phyloP scores from a whole-genome alignment of 371 early-diverging fungal genomes.

The Umbelopsis sp. region DNA sequence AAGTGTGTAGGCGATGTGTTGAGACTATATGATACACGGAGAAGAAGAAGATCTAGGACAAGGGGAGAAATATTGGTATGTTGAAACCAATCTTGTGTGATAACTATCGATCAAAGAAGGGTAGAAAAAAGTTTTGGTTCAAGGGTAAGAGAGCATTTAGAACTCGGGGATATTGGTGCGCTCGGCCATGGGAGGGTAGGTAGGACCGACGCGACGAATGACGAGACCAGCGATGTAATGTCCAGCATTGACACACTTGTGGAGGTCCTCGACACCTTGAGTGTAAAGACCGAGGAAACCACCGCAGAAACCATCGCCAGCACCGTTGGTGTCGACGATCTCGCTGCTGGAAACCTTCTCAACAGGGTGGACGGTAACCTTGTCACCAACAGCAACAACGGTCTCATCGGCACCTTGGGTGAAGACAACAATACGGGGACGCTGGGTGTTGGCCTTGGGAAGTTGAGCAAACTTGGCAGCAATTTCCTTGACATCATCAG shows the following conservation, averaged over 20 bases:
- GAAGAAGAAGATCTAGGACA: neutral
- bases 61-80: constrained; percentile 10
- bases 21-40: constrained; percentile 18
- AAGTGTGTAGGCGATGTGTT: constrained; percentile 15
- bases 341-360: constrained; percentile 65
- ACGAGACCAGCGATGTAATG: constrained; percentile 91
- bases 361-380: constrained; percentile 70
- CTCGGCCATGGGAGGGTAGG: constrained; percentile 67
- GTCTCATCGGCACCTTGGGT: constrained; percentile 89
- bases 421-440: constrained; percentile 88
- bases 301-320: constrained; percentile 96
- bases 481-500: constrained; percentile 76
- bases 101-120: neutral
- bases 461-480: constrained; percentile 81
- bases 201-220: constrained; percentile 88
- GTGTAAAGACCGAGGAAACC: constrained; percentile 89
- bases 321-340: constrained; percentile 97
- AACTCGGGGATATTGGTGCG: constrained; percentile 48
- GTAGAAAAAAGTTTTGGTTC: neutral
- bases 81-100: constrained; percentile 6
- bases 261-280: constrained; percentile 66
- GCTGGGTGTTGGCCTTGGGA: constrained; percentile 74
- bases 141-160: constrained; percentile 27
- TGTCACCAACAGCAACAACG: constrained; percentile 71
- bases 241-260: constrained; percentile 79